These are phyloP conservation scores for Fraxinus angustifolia DNA, from an alignment of 305 asterid genomes.

Conservation along the genomic window DNA sequence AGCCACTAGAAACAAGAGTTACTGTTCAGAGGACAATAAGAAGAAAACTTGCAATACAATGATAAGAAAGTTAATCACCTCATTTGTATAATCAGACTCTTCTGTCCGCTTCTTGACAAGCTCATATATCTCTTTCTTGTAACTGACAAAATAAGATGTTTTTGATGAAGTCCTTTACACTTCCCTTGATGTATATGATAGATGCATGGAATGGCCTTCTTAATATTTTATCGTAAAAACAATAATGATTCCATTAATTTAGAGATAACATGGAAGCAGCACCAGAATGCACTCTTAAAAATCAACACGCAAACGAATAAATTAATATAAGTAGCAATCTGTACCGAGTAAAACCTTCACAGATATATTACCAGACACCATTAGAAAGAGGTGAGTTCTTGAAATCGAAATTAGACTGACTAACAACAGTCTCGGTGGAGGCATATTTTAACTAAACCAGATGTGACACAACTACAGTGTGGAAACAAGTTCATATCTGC, in stretches of 20 bases:
- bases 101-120: slow-evolving; percentile 73
- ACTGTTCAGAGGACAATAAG: background rate
- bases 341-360: slow-evolving; percentile 7
- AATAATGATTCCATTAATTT: background rate
- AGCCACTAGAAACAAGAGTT: slow-evolving; percentile 5
- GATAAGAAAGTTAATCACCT: slow-evolving; percentile 34
- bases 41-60: slow-evolving; percentile 10
- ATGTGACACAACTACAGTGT: background rate
- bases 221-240: background rate
- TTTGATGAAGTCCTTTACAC: background rate
- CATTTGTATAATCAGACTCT: slow-evolving; percentile 48
- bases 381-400: background rate
- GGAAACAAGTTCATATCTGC: background rate
- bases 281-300: background rate
- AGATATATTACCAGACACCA: background rate
- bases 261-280: background rate
- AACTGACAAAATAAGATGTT: slow-evolving; percentile 35
- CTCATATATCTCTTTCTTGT: slow-evolving; percentile 71
- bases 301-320: background rate
- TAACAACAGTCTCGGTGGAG: background rate
- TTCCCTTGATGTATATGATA: background rate
- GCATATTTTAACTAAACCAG: background rate
- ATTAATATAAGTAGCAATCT: background rate
- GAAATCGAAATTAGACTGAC: background rate
- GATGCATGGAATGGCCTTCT: background rate